Percentiles rank a stretch among this genome's conserved stretches.
Evolutionary conservation across 257 asterid species (phyloP).

Genomic region (Prunella vulgaris): DNA sequence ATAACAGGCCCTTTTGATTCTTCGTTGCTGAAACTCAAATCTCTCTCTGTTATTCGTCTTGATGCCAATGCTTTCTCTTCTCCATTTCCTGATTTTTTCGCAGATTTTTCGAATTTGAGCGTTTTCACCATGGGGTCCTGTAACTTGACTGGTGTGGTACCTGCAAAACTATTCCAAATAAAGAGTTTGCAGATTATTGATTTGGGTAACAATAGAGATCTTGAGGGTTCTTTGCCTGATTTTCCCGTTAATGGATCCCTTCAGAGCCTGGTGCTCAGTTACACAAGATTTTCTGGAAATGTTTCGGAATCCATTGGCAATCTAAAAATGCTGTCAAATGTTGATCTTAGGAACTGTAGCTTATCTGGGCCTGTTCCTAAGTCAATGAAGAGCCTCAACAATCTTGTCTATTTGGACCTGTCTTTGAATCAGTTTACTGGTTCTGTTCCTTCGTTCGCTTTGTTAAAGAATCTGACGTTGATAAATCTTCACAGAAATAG

Average conservation of each 20-base stretch:
- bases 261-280: constrained; percentile 31
- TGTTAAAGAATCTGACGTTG: constrained; percentile 28
- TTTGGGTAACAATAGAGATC: constrained; percentile 35
- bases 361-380: constrained; percentile 52
- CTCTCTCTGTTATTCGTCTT: constrained; percentile 39
- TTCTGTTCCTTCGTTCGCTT: constrained; percentile 43
- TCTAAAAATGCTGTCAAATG: constrained; percentile 31
- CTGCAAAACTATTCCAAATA: constrained; percentile 42
- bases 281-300: constrained; percentile 42
- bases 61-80: constrained; percentile 36
- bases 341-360: constrained; percentile 33
- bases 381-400: constrained; percentile 37
- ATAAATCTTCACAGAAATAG: constrained; percentile 24
- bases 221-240: constrained; percentile 50
- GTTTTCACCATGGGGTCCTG: constrained; percentile 31
- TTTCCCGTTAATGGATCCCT: constrained; percentile 44
- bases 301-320: constrained; percentile 47
- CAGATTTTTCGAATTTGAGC: constrained; percentile 35
- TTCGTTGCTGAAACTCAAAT: constrained; percentile 31
- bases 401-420: constrained; percentile 37
- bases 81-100: constrained; percentile 36
- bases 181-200: constrained; percentile 35
- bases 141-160: constrained; percentile 34
- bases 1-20: constrained; percentile 40
- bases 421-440: constrained; percentile 35